These are phyloP conservation scores for Fraxinus anomala DNA, from an alignment of 257 asterid genomes.

Conservation along the genomic window DNA sequence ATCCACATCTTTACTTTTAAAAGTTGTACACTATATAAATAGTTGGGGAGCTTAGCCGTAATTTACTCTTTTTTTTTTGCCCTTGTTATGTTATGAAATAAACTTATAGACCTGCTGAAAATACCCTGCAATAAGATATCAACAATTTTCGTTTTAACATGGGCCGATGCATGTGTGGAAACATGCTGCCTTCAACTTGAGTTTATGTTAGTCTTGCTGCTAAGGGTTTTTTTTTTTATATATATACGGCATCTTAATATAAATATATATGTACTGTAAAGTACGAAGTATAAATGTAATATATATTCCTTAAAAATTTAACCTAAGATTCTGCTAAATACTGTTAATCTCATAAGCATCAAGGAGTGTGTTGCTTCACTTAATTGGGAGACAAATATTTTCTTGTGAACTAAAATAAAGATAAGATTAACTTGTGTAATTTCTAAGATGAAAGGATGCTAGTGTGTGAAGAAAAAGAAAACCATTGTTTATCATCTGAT, in stretches of 20 bases:
- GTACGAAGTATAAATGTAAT: background rate
- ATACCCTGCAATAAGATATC: background rate
- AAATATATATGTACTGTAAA: background rate
- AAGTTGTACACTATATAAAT: background rate
- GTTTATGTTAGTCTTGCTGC: background rate
- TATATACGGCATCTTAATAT: background rate
- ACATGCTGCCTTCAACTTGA: slow-evolving; percentile 2
- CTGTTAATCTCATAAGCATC: background rate
- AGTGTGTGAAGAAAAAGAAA: background rate
- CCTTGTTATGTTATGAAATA: background rate
- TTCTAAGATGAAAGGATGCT: background rate
- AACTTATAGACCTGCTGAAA: background rate
- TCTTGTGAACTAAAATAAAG: background rate
- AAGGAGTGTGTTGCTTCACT: background rate
- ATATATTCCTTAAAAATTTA: too few species aligned
- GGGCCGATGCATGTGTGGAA: background rate
- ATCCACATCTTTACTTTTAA: too few species aligned
- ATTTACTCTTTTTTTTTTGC: too few species aligned
- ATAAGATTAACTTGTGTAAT: background rate
- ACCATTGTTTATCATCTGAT: background rate
- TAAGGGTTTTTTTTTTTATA: too few species aligned
- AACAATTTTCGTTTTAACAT: background rate
- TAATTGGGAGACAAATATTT: background rate
- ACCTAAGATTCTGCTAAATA: background rate
- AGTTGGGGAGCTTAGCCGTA: background rate